phyloP scores from a whole-genome alignment of 1,139 yeast genomes.

The Candida sp. region DNA sequence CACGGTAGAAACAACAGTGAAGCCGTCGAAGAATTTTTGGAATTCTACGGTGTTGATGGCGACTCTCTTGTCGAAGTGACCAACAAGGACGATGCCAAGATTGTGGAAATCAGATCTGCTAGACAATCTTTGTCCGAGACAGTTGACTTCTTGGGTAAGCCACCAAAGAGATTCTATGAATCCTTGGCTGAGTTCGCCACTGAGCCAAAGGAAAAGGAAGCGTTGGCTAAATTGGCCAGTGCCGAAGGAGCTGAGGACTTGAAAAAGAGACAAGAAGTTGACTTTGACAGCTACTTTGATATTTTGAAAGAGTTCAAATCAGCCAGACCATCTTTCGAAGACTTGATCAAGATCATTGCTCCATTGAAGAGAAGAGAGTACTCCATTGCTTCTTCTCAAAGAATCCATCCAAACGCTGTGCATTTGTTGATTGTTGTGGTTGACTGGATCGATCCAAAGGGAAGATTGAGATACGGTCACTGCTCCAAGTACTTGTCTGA shows the following conservation, averaged over 20 bases:
- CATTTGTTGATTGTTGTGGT: constrained; percentile 95
- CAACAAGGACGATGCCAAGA: constrained; percentile 62
- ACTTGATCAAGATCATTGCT: constrained; percentile 73
- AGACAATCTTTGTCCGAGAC: constrained; percentile 82
- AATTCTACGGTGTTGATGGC: constrained; percentile 72
- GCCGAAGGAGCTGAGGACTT: constrained; percentile 88
- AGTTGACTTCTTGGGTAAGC: constrained; percentile 91
- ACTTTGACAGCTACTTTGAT: constrained; percentile 82
- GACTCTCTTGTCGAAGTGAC: constrained; percentile 73
- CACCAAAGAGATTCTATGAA: constrained; percentile 95
- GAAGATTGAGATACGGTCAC: constrained; percentile 91
- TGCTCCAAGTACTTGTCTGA: constrained; percentile 91
- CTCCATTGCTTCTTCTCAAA: constrained; percentile 98
- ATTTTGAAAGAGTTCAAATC: constrained; percentile 79
- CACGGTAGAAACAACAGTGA: constrained; percentile 84
- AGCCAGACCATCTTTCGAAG: constrained; percentile 80
- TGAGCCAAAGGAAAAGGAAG: constrained; percentile 67
- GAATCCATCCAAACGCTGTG: constrained; percentile 87
- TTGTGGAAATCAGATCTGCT: constrained; percentile 77
- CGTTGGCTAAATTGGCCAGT: constrained; percentile 66
- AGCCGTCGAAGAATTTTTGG: constrained; percentile 70
- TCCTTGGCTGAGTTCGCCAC: constrained; percentile 74
- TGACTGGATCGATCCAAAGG: constrained; percentile 91
- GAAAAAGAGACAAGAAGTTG: constrained; percentile 86
- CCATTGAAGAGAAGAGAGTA: constrained; percentile 98